Evolutionary conservation across 202 grass and related monocot genomes (phyloP).

Genomic region (Brachypodium distachyon): DNA sequence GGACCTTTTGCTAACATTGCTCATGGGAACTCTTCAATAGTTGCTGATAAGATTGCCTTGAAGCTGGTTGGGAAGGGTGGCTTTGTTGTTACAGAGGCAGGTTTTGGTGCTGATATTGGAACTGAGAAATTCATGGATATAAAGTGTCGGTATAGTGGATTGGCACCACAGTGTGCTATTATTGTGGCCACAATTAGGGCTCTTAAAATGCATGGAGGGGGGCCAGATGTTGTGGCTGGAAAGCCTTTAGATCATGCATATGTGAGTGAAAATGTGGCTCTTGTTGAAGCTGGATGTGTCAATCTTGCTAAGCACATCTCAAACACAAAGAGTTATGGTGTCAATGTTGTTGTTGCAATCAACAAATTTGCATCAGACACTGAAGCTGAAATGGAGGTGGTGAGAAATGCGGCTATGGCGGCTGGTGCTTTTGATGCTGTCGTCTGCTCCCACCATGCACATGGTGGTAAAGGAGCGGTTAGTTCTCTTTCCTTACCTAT

Average conservation of each 20-base stretch:
- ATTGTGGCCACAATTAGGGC: conserved; percentile 95
- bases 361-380: conserved; percentile 93
- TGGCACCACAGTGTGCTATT: conserved; percentile 89
- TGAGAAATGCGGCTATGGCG: conserved; percentile 54
- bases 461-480: conserved; percentile 95
- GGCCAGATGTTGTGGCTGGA: conserved; percentile 87
- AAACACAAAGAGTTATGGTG: conserved; percentile 72
- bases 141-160: conserved; percentile 91
- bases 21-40: conserved; percentile 97
- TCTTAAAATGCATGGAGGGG: conserved; percentile 97
- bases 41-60: conserved; percentile 95
- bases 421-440: conserved; percentile 92
- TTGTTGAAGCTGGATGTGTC: conserved; percentile 91
- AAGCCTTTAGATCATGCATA: conserved; percentile 90
- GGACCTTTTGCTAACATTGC: conserved; percentile 99
- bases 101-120: conserved; percentile 98
- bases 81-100: conserved; percentile 96
- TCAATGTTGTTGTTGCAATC: conserved; percentile 87
- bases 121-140: conserved; percentile 99
- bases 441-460: conserved; percentile 84
- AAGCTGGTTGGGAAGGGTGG: conserved; percentile 90
- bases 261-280: conserved; percentile 70
- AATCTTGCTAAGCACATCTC: conserved; percentile 89
- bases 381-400: conserved; percentile 75
- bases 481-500: conserved; percentile 28